These are phyloP conservation scores for Fusarium secorum DNA, from an alignment of 2,329 filamentous ascomycete genomes.

Conservation along the genomic window DNA sequence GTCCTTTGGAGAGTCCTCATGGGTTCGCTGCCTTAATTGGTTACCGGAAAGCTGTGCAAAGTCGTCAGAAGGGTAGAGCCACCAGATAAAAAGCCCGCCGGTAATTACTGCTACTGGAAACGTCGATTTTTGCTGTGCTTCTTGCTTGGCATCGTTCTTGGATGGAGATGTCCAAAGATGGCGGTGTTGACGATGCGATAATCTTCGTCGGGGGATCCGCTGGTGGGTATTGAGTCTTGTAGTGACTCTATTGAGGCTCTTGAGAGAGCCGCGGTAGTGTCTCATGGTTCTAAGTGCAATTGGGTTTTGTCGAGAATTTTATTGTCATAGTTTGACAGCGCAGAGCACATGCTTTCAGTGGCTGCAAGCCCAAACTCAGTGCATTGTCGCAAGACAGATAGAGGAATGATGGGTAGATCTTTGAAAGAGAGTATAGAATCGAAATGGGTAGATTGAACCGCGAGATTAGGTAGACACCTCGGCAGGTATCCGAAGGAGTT, in stretches of 20 bases:
- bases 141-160: constrained; percentile 30
- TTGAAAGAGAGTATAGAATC: constrained; percentile 8
- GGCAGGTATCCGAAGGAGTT: not conserved
- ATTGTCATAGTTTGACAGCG: constrained; percentile 14
- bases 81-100: constrained; percentile 52
- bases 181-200: constrained; percentile 28
- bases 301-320: constrained; percentile 5
- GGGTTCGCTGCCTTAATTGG: constrained; percentile 10
- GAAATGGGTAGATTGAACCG: not conserved
- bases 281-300: constrained; percentile 32
- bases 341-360: constrained; percentile 33
- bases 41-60: constrained; percentile 48
- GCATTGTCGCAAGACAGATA: constrained; percentile 11
- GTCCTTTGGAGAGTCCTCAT: constrained; percentile 4
- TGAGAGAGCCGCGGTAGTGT: constrained; percentile 35
- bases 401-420: not conserved
- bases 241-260: constrained; percentile 30
- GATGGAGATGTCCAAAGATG: constrained; percentile 29
- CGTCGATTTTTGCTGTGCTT: constrained; percentile 37
- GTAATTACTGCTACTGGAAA: constrained; percentile 47
- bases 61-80: constrained; percentile 54
- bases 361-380: constrained; percentile 13
- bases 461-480: not conserved
- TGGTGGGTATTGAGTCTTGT: constrained; percentile 23
- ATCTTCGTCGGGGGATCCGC: constrained; percentile 25